Evolutionary conservation across 2,329 filamentous ascomycete genomes (phyloP), one percentile per base, ranked within the genome.

Genomic region (Ophiocordyceps sinensis): DNA sequence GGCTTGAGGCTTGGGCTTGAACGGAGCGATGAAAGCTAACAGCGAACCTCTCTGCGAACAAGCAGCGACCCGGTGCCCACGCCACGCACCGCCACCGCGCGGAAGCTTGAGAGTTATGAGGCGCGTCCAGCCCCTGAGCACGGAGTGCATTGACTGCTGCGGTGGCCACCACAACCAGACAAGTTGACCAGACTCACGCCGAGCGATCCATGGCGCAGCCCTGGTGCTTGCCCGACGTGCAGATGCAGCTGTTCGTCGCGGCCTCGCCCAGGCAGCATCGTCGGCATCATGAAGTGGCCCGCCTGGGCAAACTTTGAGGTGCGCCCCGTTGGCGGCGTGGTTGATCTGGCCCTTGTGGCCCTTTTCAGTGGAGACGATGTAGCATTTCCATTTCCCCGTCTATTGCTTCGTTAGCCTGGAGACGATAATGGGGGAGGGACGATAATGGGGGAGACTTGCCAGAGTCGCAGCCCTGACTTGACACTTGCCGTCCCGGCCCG

Each of bases 221-320:
- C 38, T 45, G 45, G 9, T 44, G 36, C 21, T 19, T 19, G 3
- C 46, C 42, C 17, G 31, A 40, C 31, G 37, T 41, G 47, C 48
- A 49, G 14, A 47, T 42, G 45, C 48, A 49, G 40, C 41, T 49
- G 38, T 50, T 50, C 7, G 8, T 15, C 17, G 40, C 40, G 15
- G 29, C 39, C 38, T 44, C 48, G 31, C 41, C 43, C 12, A 50
- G 43, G 19, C 46, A 50, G 41, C 46, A 50, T 31, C 41, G 44
- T 26, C 46, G 45, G 31, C 48, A 48, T 49, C 28, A 50, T 39
- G 39, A 48, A 50, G 28, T 44, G 31, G 23, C 48, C 46, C 15
- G 48, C 41, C 10, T 38, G n/a, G 35, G 30, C 28, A 31, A 41
- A 48, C 19, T 39, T 36, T 12, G 45, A 48, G 41, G 40, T 47